Evolutionary conservation across 1,139 yeast species (phyloP), one percentile per base, ranked within the genome.

Genomic region (Taiozyma sp.): DNA sequence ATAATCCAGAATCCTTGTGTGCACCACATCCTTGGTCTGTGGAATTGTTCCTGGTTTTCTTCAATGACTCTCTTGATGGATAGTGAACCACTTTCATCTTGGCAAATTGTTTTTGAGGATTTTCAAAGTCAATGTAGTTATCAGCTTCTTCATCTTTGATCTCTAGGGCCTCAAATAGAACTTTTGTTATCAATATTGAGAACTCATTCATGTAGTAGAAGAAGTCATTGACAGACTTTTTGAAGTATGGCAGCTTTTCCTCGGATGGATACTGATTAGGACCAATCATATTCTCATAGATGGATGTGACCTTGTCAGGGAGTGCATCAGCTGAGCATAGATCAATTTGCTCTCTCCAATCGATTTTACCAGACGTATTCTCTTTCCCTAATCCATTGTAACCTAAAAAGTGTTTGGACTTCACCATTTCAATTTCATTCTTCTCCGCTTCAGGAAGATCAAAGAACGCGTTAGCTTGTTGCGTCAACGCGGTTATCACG

Each of bases 311-410:
- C 3, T 72, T 67, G 2, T 75, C 72, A 26, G 74, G 65, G 42
- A 74, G 79, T 1, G 81, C 73, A 4, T 79, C 85, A 53, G 42
- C 40, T 1, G 57, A 51, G 19, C 53, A 43, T 21, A 82, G 70
- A 58, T 82, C 85, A 51, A 78, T 74, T 63, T 82, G 86, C 59
- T 82, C 88, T 50, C 86, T 68, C 76, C 83, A 73, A 57, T 81
- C 86, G 6, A 78, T 70, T 22, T 70, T 70, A 44, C 68, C 67
- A 14, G 81, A 78, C 0, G 87, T 81, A 51, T 76, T 73, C 59
- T 81, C 85, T 52, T 47, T 46, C 40, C 42, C 55, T 6, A 49
- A 13, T 0, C 50, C 53, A 45, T 53, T 80, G 44, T 83, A 83
- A 0, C 89, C 89, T 46, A 81, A 68, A 60, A 83, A 82, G 58